Percentiles rank a stretch among this genome's conserved stretches.
These are phyloP conservation scores for button mushroom (Agaricus bisporus) DNA, from an alignment of 768 basidiomycete genomes.

Conservation along the genomic window DNA sequence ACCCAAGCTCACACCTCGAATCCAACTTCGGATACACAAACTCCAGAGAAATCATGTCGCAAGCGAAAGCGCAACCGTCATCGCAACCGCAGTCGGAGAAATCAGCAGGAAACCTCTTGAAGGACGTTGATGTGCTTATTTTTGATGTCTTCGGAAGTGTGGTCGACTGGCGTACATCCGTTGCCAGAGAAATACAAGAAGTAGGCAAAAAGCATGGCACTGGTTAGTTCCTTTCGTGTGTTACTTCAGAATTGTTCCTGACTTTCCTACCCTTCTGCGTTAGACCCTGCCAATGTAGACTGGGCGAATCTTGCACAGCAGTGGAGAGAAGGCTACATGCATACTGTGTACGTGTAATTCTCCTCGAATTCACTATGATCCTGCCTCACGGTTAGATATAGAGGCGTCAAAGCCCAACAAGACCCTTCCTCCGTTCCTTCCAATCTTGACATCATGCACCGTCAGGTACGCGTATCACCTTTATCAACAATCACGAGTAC, in stretches of 20 bases:
- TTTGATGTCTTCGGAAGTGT: slow-evolving; percentile 50
- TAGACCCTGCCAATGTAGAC: slow-evolving; percentile 16
- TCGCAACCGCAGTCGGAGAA: not conserved
- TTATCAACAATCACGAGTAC: not conserved
- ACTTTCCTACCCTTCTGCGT: not conserved
- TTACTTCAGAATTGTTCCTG: not conserved
- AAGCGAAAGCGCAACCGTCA: not conserved
- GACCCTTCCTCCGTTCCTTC: slow-evolving; percentile 43
- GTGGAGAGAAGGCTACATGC: slow-evolving; percentile 50
- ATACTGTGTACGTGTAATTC: slow-evolving; percentile 32
- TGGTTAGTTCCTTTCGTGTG: slow-evolving; percentile 14
- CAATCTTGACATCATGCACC: slow-evolving; percentile 52
- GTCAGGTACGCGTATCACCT: slow-evolving; percentile 30
- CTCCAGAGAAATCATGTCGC: not conserved
- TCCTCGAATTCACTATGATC: not conserved
- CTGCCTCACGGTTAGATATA: not conserved
- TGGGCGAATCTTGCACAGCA: slow-evolving; percentile 47
- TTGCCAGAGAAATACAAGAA: slow-evolving; percentile 24
- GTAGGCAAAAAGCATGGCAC: slow-evolving; percentile 23
- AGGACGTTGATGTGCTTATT: slow-evolving; percentile 33
- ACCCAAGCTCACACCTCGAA: not conserved
- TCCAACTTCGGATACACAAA: not conserved
- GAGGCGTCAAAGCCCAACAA: slow-evolving; percentile 36
- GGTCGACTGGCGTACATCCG: slow-evolving; percentile 37
- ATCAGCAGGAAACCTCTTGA: slow-evolving; percentile 9